phyloP scores from a whole-genome alignment of 176 grass and related monocot species.

The Phragmites australis region DNA sequence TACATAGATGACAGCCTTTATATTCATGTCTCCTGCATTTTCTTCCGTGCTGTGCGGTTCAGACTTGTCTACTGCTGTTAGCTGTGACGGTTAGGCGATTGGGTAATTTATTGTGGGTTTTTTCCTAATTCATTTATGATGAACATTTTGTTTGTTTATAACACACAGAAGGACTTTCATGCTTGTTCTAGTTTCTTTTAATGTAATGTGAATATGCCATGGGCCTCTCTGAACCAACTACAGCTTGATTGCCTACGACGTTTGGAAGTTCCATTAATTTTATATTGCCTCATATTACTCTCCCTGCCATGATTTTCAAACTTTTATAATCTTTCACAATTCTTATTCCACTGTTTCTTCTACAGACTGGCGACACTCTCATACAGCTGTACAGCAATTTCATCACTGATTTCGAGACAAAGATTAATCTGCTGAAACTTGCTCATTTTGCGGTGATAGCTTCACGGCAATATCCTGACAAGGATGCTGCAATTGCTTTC shows the following conservation, averaged over 20 bases:
- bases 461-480: slow-evolving; percentile 80
- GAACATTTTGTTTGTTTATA: not conserved
- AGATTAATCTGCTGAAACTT: slow-evolving; percentile 87
- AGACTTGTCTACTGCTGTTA: not conserved
- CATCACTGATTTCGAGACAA: slow-evolving; percentile 88
- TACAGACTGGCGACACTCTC: slow-evolving; percentile 74
- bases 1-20: not conserved
- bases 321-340: not conserved
- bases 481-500: slow-evolving; percentile 73
- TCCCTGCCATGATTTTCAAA: not conserved
- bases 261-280: not conserved
- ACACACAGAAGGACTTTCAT: not conserved
- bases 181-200: not conserved
- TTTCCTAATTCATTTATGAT: no score
- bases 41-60: not conserved
- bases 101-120: not conserved
- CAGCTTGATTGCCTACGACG: not conserved
- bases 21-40: not conserved
- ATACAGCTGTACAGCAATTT: slow-evolving; percentile 93
- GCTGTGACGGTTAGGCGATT: not conserved
- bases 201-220: not conserved
- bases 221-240: not conserved
- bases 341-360: slow-evolving; percentile 6
- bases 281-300: not conserved
- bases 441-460: slow-evolving; percentile 75